phyloP scores from a whole-genome alignment of 306 rosid genomes.

The Macrotyloma uniflorum region DNA sequence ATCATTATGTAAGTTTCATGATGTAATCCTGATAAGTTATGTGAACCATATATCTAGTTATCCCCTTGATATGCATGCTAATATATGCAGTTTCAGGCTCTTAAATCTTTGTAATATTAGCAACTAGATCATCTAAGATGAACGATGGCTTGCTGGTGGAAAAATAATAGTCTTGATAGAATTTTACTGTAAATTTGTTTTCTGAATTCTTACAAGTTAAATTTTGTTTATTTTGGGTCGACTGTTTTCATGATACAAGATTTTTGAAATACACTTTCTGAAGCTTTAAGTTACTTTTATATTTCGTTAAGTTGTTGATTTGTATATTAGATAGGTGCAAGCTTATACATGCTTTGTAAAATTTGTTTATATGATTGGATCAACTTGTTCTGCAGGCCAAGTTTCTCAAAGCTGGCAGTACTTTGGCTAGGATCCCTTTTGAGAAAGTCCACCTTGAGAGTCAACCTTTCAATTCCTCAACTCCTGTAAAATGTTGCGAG shows the following conservation, averaged over 20 bases:
- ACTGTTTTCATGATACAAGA: not conserved
- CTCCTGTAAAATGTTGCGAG: constrained; percentile 51
- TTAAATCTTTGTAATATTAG: not conserved
- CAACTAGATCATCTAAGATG: not conserved
- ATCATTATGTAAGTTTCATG: constrained; percentile 11
- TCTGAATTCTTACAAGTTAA: not conserved
- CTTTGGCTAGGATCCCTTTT: constrained; percentile 64
- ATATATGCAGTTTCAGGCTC: not conserved
- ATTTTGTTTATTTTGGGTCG: not conserved
- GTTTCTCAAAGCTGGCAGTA: constrained; percentile 79
- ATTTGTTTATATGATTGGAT: not conserved
- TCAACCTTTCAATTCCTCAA: constrained; percentile 51
- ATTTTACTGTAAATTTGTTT: constrained; percentile 1
- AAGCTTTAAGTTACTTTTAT: not conserved
- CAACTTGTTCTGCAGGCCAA: constrained; percentile 65
- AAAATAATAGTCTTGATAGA: constrained; percentile 14
- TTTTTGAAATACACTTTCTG: not conserved
- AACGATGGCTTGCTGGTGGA: not conserved
- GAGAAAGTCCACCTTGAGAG: constrained; percentile 55
- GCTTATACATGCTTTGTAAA: constrained; percentile 25
- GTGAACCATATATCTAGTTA: not conserved
- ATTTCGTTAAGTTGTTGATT: constrained; percentile 19
- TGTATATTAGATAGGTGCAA: not conserved
- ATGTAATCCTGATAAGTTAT: not conserved
- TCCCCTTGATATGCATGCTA: not conserved